A percentile compares a stretch with the other conserved stretches of the same genome.
These are phyloP conservation scores for Pestalotiopsis sp. DNA, from an alignment of 2,329 filamentous ascomycete species.

Conservation along the genomic window DNA sequence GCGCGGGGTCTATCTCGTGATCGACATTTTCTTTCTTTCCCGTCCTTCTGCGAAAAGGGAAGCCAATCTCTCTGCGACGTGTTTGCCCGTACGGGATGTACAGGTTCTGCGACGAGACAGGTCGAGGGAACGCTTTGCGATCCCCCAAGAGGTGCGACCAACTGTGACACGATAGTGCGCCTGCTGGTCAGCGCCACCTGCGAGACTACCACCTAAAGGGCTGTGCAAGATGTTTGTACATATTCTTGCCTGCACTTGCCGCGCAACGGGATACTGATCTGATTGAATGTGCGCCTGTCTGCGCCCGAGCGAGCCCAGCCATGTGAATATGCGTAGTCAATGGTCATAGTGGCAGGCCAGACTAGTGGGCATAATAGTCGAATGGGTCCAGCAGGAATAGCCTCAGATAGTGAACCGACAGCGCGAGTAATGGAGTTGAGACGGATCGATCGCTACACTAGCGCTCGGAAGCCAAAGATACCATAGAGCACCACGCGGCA, in stretches of 20 bases:
- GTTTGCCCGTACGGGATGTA: neutral
- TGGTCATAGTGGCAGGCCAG: neutral
- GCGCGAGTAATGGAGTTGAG: conserved; percentile 7
- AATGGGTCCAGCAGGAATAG: conserved; percentile 1
- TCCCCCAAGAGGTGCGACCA: neutral
- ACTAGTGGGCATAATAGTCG: conserved; percentile 1
- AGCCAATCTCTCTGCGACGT: conserved; percentile 1
- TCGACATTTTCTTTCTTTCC: neutral
- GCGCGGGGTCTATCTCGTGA: conserved; percentile 2
- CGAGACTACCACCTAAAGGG: neutral
- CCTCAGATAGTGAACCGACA: neutral
- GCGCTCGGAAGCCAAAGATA: neutral
- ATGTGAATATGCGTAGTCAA: neutral
- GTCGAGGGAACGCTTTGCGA: conserved; percentile 2
- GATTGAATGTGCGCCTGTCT: neutral
- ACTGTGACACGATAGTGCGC: neutral
- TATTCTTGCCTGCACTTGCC: neutral
- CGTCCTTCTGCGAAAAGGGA: neutral
- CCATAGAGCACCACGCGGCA: neutral
- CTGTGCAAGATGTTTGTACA: neutral
- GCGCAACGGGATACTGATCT: neutral
- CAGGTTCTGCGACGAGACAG: neutral
- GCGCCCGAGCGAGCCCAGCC: neutral
- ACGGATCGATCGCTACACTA: conserved; percentile 1
- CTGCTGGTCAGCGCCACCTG: neutral